Percentiles rank a stretch among this genome's conserved stretches.
phyloP scores from a whole-genome alignment of 768 basidiomycete species.

The Lyophyllum semitale region DNA sequence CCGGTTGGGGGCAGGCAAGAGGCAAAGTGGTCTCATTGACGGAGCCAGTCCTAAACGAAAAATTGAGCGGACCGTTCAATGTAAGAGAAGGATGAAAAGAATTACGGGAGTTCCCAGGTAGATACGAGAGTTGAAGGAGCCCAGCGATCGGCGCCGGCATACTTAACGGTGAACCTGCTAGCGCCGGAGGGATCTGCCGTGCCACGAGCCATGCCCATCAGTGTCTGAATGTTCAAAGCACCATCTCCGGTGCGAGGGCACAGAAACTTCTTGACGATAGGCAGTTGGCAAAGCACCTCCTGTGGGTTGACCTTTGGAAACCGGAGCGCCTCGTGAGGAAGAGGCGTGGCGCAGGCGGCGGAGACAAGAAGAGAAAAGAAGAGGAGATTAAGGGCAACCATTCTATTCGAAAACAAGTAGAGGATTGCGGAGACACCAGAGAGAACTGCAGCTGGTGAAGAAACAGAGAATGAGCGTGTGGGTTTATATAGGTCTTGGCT shows the following conservation, averaged over 20 bases:
- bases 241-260: slow-evolving; percentile 40
- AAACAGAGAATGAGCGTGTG: slow-evolving; percentile 9
- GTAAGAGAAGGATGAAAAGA: slow-evolving; percentile 9
- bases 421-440: slow-evolving; percentile 16
- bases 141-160: slow-evolving; percentile 68
- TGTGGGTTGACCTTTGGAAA: slow-evolving; percentile 39
- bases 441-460: slow-evolving; percentile 20
- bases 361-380: slow-evolving; percentile 30
- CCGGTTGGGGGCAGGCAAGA: slow-evolving; percentile 70
- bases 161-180: slow-evolving; percentile 63
- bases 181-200: slow-evolving; percentile 48
- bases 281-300: slow-evolving; percentile 48
- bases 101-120: slow-evolving; percentile 67
- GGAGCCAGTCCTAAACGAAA: slow-evolving; percentile 45
- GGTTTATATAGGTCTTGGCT: slow-evolving; percentile 16
- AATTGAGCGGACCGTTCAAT: slow-evolving; percentile 1
- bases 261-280: slow-evolving; percentile 40
- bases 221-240: slow-evolving; percentile 38
- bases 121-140: slow-evolving; percentile 52
- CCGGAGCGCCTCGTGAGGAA: slow-evolving; percentile 21
- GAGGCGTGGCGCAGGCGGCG: slow-evolving; percentile 32
- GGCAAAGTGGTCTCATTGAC: slow-evolving; percentile 59
- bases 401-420: slow-evolving; percentile 16
- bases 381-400: slow-evolving; percentile 37
- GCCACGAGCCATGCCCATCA: slow-evolving; percentile 60